Conservation (phyloP, 345 rosid species). For the Cardamine chenopodiifolia region DNA sequence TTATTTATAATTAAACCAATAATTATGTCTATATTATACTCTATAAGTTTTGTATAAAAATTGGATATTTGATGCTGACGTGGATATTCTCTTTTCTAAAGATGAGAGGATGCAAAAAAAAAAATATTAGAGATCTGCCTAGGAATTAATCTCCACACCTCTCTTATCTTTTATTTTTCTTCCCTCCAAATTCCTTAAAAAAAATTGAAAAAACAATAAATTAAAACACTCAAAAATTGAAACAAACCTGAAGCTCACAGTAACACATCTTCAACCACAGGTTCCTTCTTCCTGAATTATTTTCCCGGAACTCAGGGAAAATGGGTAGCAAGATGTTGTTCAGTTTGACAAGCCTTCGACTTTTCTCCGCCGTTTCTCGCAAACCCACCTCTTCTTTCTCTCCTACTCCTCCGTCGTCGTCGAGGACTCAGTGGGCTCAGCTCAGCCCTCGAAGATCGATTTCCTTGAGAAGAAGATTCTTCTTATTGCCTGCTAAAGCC, state of each 20-base stretch:
- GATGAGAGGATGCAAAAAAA: slow-evolving; percentile 13
- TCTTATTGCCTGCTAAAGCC: slow-evolving; percentile 59
- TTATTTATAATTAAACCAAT: neutral
- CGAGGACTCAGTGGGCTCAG: slow-evolving; percentile 18
- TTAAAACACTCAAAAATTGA: neutral
- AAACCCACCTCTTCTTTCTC: slow-evolving; percentile 25
- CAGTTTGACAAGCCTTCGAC: slow-evolving; percentile 34
- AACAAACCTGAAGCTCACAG: slow-evolving; percentile 34
- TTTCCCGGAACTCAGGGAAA: neutral
- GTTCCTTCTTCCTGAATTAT: neutral
- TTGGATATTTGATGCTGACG: slow-evolving; percentile 42
- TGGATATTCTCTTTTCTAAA: slow-evolving; percentile 42
- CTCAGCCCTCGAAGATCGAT: slow-evolving; percentile 14
- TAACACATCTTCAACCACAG: slow-evolving; percentile 28
- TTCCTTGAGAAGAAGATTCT: slow-evolving; percentile 43
- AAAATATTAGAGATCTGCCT: slow-evolving; percentile 12
- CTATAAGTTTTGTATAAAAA: neutral
- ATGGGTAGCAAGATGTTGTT: slow-evolving; percentile 43
- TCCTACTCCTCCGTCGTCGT: neutral
- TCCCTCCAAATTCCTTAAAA: slow-evolving; percentile 47
- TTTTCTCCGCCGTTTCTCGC: slow-evolving; percentile 32
- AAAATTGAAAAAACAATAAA: neutral
- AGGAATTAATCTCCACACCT: slow-evolving; percentile 71
- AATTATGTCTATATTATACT: neutral
- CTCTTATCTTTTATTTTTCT: slow-evolving; percentile 33